phyloP scores from a whole-genome alignment of 192 early-diverging fungal genomes.

The Thamnidium elegans region DNA sequence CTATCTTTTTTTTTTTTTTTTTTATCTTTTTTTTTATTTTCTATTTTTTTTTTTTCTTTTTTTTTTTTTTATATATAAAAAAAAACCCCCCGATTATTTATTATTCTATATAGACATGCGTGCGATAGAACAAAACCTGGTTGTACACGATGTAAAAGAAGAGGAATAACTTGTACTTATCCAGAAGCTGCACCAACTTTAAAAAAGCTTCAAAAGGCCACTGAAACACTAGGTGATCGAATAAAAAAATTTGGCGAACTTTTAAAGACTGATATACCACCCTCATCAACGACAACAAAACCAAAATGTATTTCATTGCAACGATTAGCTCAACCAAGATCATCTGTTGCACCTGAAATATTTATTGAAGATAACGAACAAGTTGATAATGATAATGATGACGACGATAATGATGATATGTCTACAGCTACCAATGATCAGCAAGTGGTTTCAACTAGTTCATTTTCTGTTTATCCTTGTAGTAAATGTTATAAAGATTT shows the following conservation, averaged over 20 bases:
- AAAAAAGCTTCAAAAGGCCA: conserved; percentile 42
- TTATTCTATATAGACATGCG: conserved; percentile 28
- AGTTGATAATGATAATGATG: neutral
- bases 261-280: conserved; percentile 14
- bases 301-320: conserved; percentile 14
- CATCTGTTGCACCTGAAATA: conserved; percentile 5
- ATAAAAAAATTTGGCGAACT: conserved; percentile 40
- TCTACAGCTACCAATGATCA: neutral
- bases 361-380: neutral
- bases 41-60: conserved; percentile 4
- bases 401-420: conserved; percentile 1
- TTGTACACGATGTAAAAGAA: conserved; percentile 36
- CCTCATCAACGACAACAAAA: neutral
- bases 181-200: conserved; percentile 42
- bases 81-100: neutral
- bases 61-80: neutral
- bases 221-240: conserved; percentile 39
- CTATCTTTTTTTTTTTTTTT: neutral
- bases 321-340: conserved; percentile 14
- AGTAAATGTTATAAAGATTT: conserved; percentile 41
- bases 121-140: conserved; percentile 37
- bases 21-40: neutral
- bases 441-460: conserved; percentile 16
- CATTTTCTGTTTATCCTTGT: conserved; percentile 39
- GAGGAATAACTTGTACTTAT: conserved; percentile 36